phyloP scores from a whole-genome alignment of 2,329 filamentous ascomycete genomes.

The Colletotrichum sp. region DNA sequence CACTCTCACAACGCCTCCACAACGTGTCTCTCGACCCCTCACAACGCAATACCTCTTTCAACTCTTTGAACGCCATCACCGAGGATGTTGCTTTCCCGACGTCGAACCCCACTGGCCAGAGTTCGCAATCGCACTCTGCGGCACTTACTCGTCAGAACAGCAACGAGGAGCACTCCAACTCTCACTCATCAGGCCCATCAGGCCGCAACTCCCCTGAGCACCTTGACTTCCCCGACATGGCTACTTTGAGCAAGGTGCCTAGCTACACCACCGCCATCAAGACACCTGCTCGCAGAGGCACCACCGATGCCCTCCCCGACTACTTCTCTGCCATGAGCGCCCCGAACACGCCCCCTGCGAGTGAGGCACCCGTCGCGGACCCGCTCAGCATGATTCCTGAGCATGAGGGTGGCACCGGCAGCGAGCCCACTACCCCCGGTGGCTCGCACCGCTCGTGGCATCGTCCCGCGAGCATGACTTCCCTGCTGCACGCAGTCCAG shows the following conservation, averaged over 20 bases:
- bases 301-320: slow-evolving; percentile 63
- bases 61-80: slow-evolving; percentile 46
- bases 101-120: slow-evolving; percentile 40
- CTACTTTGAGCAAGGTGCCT: slow-evolving; percentile 73
- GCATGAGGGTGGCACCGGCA: slow-evolving; percentile 2
- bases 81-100: slow-evolving; percentile 48
- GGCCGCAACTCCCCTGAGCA: slow-evolving; percentile 62
- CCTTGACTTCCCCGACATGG: slow-evolving; percentile 62
- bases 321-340: slow-evolving; percentile 67
- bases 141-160: slow-evolving; percentile 60
- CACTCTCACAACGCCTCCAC: slow-evolving; percentile 70
- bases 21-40: slow-evolving; percentile 63
- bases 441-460: slow-evolving; percentile 16
- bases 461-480: slow-evolving; percentile 19
- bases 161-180: slow-evolving; percentile 45
- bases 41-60: slow-evolving; percentile 50
- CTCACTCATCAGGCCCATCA: slow-evolving; percentile 50
- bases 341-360: slow-evolving; percentile 51
- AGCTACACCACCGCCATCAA: slow-evolving; percentile 79
- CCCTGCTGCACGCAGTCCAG: slow-evolving; percentile 10
- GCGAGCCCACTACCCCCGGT: slow-evolving; percentile 9
- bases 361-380: slow-evolving; percentile 28
- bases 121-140: slow-evolving; percentile 48
- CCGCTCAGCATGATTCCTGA: slow-evolving; percentile 34
- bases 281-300: slow-evolving; percentile 62